Evolutionary conservation across 176 grass and related monocot species (phyloP), one percentile per base, ranked within the genome.

Genomic region (Chloris gayana): DNA sequence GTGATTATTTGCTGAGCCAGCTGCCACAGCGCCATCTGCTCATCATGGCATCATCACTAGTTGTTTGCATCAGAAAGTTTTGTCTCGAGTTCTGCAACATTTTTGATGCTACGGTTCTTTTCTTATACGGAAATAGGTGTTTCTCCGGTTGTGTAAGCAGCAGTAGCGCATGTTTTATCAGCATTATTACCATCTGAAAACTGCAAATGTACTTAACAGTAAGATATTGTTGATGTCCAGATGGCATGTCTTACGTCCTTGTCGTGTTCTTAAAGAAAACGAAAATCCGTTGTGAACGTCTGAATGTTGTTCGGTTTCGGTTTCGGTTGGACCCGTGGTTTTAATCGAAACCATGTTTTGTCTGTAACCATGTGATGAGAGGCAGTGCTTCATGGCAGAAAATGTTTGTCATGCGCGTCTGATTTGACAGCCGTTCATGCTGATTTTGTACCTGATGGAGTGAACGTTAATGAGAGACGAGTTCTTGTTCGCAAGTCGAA

Each of bases 171-270:
- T 46, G 67, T 64, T 64, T 63, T 79, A 37, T 37, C n/a, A 37
- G 74, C 65, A 34, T 64, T 78, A 34, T 64, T 78, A 39, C 58
- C 27, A 25, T 80, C 38, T n/a, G 78, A 54, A 70, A 70, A 69
- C 35, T 62, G 58, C 68, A 56, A 84, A 83, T 66, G 9, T 26
- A 31, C 0, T 26, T 56, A 26, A 62, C 41, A 64, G 39, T 47
- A 24, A 24, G 14, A 12, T 49, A n/a, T 35, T 14, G 24, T 51
- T 24, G 64, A 24, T 34, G 30, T 31, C 15, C 5, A 39, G 17
- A 29, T 15, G 42, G 42, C 21, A 0, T n/a, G 24, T 9, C 10
- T 30, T 31, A 27, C 77, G 33, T 57, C 66, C 64, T 69, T 69
- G 14, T 31, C 27, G 21, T n/a, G n/a, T n/a, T n/a, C n/a, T n/a